A percentile compares a stretch with the other conserved stretches of the same genome.
These are phyloP conservation scores for Pyrus bretschneideri DNA, from an alignment of 306 rosid genomes.

Conservation along the genomic window DNA sequence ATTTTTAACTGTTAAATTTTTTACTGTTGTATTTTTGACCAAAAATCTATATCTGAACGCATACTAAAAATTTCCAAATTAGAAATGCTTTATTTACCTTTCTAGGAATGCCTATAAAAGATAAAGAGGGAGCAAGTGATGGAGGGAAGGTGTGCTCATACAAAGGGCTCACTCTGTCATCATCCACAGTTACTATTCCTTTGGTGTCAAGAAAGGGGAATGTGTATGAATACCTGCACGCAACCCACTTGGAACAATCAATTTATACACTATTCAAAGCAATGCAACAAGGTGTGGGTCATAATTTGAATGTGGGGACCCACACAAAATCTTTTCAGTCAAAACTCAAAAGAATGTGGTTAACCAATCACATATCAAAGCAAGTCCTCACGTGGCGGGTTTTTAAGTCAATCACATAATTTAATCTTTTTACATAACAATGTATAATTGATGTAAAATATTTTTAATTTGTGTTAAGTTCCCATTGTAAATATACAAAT, in stretches of 20 bases:
- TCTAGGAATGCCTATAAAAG: constrained; percentile 80
- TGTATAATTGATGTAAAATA: too few relatives aligned
- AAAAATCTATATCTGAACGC: background rate
- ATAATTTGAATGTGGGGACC: constrained; percentile 24
- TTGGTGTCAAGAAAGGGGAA: constrained; percentile 97
- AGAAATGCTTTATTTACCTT: constrained; percentile 38
- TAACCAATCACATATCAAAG: constrained; percentile 21
- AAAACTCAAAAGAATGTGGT: constrained; percentile 10
- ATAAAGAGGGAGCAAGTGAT: constrained; percentile 82
- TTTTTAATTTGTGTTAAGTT: too few relatives aligned
- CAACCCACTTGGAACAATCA: constrained; percentile 9
- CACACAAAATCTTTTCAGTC: constrained; percentile 21
- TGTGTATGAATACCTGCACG: constrained; percentile 75
- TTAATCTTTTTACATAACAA: too few relatives aligned
- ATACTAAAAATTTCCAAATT: background rate
- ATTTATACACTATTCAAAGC: background rate
- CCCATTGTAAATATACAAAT: too few relatives aligned
- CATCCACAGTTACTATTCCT: constrained; percentile 82
- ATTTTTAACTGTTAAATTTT: too few relatives aligned
- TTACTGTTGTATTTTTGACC: too few relatives aligned
- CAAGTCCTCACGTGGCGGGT: background rate
- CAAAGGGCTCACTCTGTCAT: constrained; percentile 88
- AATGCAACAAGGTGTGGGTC: background rate
- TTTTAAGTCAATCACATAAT: background rate
- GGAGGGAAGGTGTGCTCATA: constrained; percentile 98